These are phyloP conservation scores for Inonotus hispidus DNA, from an alignment of 1,284 basidiomycete species.

Conservation along the genomic window DNA sequence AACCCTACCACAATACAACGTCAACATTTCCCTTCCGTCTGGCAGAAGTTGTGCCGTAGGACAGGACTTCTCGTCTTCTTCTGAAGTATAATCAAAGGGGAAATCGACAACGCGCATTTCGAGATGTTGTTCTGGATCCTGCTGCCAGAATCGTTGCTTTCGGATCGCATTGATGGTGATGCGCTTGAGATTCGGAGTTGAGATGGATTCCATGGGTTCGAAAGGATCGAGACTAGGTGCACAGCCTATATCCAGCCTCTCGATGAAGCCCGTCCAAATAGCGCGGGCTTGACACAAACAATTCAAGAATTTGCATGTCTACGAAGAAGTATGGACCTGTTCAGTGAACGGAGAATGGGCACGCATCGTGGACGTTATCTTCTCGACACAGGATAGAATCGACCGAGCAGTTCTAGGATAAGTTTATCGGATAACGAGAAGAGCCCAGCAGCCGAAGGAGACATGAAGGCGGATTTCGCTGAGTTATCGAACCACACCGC, in stretches of 20 bases:
- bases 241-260: not conserved
- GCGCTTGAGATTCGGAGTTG: not conserved
- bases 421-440: not conserved
- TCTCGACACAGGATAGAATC: not conserved
- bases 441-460: too few relatives aligned
- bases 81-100: not conserved
- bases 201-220: not conserved
- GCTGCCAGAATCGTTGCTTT: not conserved
- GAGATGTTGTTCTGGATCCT: not conserved
- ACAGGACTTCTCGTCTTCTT: not conserved
- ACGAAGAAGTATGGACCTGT: not conserved
- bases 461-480: too few relatives aligned
- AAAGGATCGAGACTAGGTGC: constrained; percentile 1
- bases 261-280: not conserved
- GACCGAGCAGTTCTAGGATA: not conserved
- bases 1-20: not conserved
- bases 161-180: not conserved
- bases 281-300: not conserved
- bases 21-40: not conserved
- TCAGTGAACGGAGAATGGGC: not conserved
- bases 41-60: not conserved
- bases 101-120: not conserved
- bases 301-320: not conserved
- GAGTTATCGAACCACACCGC: too few relatives aligned
- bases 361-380: not conserved